Percentiles rank a stretch among this genome's conserved stretches.
Conservation (phyloP, 2,329 filamentous ascomycete species). For the Cladorrhinum sp. region DNA sequence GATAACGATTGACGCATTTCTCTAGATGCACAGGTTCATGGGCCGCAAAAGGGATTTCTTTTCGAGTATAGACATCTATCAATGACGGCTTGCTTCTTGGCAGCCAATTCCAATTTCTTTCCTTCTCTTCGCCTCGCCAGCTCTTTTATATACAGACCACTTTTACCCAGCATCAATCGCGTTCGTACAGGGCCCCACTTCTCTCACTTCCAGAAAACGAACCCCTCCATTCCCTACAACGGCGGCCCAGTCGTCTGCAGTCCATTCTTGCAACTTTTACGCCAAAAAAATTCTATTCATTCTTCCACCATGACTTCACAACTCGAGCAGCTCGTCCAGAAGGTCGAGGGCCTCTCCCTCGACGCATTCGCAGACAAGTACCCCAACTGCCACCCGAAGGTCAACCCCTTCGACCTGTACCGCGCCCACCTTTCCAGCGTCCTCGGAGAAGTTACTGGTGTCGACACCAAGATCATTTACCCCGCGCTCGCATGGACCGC, state of each 20-base stretch:
- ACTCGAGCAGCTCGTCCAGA: slow-evolving; percentile 34
- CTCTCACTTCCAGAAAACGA: slow-evolving; percentile 7
- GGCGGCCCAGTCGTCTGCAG: slow-evolving; percentile 18
- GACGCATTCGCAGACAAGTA: slow-evolving; percentile 41
- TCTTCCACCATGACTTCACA: slow-evolving; percentile 27
- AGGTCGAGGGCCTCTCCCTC: slow-evolving; percentile 37
- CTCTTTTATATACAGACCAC: slow-evolving; percentile 8
- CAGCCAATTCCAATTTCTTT: neutral
- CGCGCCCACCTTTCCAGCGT: slow-evolving; percentile 71
- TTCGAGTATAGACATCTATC: neutral
- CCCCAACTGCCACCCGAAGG: slow-evolving; percentile 60
- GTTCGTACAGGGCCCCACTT: neutral
- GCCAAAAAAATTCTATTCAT: slow-evolving; percentile 14
- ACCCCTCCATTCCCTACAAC: neutral
- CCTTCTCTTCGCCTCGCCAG: slow-evolving; percentile 13
- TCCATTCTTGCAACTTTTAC: slow-evolving; percentile 10
- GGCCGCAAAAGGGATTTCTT: neutral
- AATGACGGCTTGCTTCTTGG: neutral
- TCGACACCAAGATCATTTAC: slow-evolving; percentile 69
- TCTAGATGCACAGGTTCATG: neutral
- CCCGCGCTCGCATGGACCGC: slow-evolving; percentile 74
- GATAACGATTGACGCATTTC: neutral
- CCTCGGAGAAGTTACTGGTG: slow-evolving; percentile 65
- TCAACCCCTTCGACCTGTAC: slow-evolving; percentile 78
- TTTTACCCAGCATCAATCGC: slow-evolving; percentile 1